Evolutionary conservation across 1,139 yeast species (phyloP).

Genomic region (Nakaseomyces sp.): DNA sequence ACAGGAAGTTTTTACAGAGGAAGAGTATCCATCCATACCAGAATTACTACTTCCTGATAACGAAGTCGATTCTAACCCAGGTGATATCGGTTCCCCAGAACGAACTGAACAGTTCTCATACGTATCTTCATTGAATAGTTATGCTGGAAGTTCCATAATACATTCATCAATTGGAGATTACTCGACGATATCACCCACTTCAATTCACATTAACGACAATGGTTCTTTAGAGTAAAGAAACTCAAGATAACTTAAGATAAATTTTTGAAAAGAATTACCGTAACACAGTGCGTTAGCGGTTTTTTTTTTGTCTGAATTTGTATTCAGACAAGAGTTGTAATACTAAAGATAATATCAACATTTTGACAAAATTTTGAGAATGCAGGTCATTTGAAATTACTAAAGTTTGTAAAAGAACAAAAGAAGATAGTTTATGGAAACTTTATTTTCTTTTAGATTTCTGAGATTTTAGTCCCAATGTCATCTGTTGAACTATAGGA

Average conservation of each 20-base stretch:
- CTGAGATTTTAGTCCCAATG: too few relatives aligned
- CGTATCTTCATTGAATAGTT: conserved; percentile 2
- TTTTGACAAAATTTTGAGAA: neutral
- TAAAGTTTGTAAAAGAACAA: too few relatives aligned
- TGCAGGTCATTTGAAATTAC: neutral
- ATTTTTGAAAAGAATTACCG: neutral
- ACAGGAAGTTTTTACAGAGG: neutral
- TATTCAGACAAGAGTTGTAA: neutral
- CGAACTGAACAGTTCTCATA: conserved; percentile 1
- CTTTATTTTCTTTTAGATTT: too few relatives aligned
- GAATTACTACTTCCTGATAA: neutral
- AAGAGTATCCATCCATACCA: neutral
- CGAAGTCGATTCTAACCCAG: neutral
- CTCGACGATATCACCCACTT: conserved; percentile 1
- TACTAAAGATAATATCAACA: neutral
- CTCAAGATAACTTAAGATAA: too few relatives aligned
- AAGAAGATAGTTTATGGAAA: too few relatives aligned
- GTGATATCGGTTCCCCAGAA: neutral
- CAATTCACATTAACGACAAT: conserved; percentile 1
- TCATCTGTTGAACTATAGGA: too few relatives aligned
- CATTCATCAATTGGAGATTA: conserved; percentile 4
- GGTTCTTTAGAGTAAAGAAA: neutral
- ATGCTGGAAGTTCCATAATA: neutral
- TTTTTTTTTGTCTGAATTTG: neutral
- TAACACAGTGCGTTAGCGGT: neutral